Percentiles rank a stretch among this genome's conserved stretches.
These are phyloP conservation scores for rapeseed (Brassica napus) DNA, from an alignment of 345 rosid species.

Conservation along the genomic window DNA sequence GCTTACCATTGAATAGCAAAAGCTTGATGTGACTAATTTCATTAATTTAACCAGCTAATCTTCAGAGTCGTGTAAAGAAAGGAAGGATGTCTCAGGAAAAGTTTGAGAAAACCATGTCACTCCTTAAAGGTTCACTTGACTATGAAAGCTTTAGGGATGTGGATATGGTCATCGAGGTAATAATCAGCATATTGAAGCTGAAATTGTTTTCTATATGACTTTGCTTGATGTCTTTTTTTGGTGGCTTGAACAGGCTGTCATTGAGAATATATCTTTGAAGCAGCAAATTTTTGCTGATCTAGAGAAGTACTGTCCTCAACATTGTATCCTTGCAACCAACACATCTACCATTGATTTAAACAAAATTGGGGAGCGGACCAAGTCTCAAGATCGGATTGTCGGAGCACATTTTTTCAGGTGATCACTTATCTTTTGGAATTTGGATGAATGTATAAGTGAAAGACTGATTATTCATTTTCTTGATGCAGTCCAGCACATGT, in stretches of 20 bases:
- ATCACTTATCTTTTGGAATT: not conserved
- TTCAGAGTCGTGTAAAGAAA: conserved; percentile 85
- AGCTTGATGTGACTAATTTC: conserved; percentile 29
- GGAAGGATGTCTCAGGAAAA: conserved; percentile 76
- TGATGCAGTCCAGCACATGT: conserved; percentile 89
- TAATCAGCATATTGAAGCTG: conserved; percentile 14
- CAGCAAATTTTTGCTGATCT: conserved; percentile 93
- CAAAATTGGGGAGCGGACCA: conserved; percentile 77
- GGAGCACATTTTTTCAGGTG: conserved; percentile 99
- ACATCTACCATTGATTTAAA: conserved; percentile 95
- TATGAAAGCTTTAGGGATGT: conserved; percentile 85
- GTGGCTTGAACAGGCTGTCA: conserved; percentile 78
- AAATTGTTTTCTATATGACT: conserved; percentile 4
- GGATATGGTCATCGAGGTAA: conserved; percentile 97
- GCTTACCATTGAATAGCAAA: conserved; percentile 9
- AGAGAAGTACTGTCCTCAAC: conserved; percentile 83
- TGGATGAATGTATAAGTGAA: no score
- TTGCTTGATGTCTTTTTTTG: conserved; percentile 24
- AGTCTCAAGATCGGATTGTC: conserved; percentile 73
- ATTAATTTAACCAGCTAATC: conserved; percentile 58
- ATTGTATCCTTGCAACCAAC: conserved; percentile 90
- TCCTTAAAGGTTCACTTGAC: conserved; percentile 75
- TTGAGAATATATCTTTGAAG: conserved; percentile 87
- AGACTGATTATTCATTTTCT: conserved; percentile 14
- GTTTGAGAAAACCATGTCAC: conserved; percentile 75